phyloP scores from a whole-genome alignment of 768 basidiomycete genomes.

The Termitomyces sp. region DNA sequence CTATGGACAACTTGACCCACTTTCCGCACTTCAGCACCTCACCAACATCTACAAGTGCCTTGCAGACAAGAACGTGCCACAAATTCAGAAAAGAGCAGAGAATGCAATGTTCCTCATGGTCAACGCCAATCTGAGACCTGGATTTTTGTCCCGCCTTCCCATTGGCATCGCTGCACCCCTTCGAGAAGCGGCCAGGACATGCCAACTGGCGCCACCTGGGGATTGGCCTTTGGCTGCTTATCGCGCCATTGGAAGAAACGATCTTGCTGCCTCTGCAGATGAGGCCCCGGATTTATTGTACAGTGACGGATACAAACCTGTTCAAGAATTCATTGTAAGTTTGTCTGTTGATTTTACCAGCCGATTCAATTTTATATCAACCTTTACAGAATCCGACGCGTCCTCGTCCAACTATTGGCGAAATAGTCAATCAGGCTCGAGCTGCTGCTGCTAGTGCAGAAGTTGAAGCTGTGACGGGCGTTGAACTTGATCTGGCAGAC shows the following conservation, averaged over 20 bases:
- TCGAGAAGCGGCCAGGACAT: conserved; percentile 79
- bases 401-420: conserved; percentile 47
- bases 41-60: conserved; percentile 56
- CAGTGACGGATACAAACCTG: conserved; percentile 51
- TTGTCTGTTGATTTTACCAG: not conserved
- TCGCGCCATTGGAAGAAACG: conserved; percentile 65
- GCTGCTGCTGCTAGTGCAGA: conserved; percentile 51
- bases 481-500: conserved; percentile 68
- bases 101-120: conserved; percentile 58
- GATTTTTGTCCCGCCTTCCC: conserved; percentile 55
- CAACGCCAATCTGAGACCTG: conserved; percentile 36
- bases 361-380: conserved; percentile 5
- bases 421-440: conserved; percentile 48
- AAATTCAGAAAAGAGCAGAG: conserved; percentile 64
- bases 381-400: conserved; percentile 43
- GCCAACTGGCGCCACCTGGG: conserved; percentile 72
- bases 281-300: conserved; percentile 40
- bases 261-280: conserved; percentile 64
- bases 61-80: conserved; percentile 46
- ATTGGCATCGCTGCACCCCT: conserved; percentile 75
- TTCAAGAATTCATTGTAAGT: conserved; percentile 56
- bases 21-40: conserved; percentile 49
- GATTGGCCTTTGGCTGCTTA: conserved; percentile 74
- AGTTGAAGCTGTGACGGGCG: conserved; percentile 57
- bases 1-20: conserved; percentile 60